phyloP scores from a whole-genome alignment of 2,329 filamentous ascomycete species.

The Colletotrichum neosansevieriae region DNA sequence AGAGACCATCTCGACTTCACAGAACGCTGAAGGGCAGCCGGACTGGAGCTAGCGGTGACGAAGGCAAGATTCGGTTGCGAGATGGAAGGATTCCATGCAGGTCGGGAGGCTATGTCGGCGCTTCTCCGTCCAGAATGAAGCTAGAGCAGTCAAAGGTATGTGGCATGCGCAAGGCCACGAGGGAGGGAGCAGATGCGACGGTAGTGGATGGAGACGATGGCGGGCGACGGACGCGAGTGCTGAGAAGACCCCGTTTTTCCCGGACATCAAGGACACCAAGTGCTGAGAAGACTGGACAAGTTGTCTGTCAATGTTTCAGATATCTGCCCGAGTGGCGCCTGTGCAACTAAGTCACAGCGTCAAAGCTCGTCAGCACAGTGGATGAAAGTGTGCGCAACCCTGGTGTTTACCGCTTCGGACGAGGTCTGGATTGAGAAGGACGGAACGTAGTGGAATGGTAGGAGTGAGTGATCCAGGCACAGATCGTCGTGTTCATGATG shows the following conservation, averaged over 20 bases:
- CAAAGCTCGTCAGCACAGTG: slow-evolving; percentile 27
- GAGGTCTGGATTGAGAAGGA: slow-evolving; percentile 33
- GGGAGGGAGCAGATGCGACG: slow-evolving; percentile 25
- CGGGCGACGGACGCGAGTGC: background rate
- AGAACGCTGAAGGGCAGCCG: slow-evolving; percentile 11
- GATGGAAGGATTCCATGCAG: slow-evolving; percentile 40
- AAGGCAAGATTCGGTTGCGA: slow-evolving; percentile 32
- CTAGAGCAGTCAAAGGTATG: slow-evolving; percentile 32
- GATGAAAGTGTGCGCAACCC: slow-evolving; percentile 22
- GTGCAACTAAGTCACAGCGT: slow-evolving; percentile 32
- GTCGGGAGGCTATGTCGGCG: slow-evolving; percentile 39
- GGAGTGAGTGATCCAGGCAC: slow-evolving; percentile 27
- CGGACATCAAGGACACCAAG: too few relatives aligned
- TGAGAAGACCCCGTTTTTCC: too few relatives aligned
- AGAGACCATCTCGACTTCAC: slow-evolving; percentile 1
- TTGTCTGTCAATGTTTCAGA: slow-evolving; percentile 42
- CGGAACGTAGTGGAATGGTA: slow-evolving; percentile 25
- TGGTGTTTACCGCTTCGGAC: slow-evolving; percentile 35
- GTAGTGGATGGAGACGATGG: slow-evolving; percentile 7
- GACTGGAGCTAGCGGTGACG: slow-evolving; percentile 16
- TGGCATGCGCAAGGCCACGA: slow-evolving; percentile 30
- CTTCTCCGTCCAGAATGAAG: slow-evolving; percentile 30
- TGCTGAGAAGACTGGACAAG: slow-evolving; percentile 32
- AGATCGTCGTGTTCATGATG: slow-evolving; percentile 30
- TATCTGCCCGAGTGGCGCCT: slow-evolving; percentile 32